phyloP scores from a whole-genome alignment of 768 basidiomycete genomes.

The Phaeotremella fagi region DNA sequence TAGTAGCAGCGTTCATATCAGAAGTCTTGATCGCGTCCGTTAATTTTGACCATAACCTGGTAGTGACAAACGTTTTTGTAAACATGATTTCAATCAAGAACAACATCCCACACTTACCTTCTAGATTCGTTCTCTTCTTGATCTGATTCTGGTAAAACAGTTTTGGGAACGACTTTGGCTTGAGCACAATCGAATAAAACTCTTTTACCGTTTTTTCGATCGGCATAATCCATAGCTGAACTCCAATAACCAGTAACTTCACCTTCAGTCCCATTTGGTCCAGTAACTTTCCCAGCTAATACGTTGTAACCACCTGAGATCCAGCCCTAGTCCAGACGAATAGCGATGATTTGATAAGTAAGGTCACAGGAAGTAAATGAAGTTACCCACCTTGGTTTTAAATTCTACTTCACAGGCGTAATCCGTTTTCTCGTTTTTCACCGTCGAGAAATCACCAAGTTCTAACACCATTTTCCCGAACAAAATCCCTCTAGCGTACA shows the following conservation, averaged over 20 bases:
- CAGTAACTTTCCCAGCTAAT: constrained; percentile 72
- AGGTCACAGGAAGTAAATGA: background rate
- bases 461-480: constrained; percentile 80
- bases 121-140: constrained; percentile 90
- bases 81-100: background rate
- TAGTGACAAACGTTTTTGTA: no score
- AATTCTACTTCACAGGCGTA: constrained; percentile 82
- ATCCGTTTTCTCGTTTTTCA: constrained; percentile 73
- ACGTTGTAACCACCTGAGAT: constrained; percentile 96
- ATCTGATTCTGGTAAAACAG: constrained; percentile 74
- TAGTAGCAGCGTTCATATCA: constrained; percentile 92
- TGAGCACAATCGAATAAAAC: constrained; percentile 77
- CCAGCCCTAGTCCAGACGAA: constrained; percentile 63
- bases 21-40: constrained; percentile 78
- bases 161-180: constrained; percentile 72
- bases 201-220: constrained; percentile 61
- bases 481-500: constrained; percentile 61
- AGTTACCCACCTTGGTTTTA: constrained; percentile 76
- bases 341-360: background rate
- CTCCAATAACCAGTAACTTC: constrained; percentile 90
- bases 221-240: constrained; percentile 78
- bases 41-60: constrained; percentile 72
- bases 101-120: constrained; percentile 53
- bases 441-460: constrained; percentile 80
- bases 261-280: constrained; percentile 58